These are phyloP conservation scores for Exobasidium cylindrosporum DNA, from an alignment of 1,284 basidiomycete genomes.

Conservation along the genomic window DNA sequence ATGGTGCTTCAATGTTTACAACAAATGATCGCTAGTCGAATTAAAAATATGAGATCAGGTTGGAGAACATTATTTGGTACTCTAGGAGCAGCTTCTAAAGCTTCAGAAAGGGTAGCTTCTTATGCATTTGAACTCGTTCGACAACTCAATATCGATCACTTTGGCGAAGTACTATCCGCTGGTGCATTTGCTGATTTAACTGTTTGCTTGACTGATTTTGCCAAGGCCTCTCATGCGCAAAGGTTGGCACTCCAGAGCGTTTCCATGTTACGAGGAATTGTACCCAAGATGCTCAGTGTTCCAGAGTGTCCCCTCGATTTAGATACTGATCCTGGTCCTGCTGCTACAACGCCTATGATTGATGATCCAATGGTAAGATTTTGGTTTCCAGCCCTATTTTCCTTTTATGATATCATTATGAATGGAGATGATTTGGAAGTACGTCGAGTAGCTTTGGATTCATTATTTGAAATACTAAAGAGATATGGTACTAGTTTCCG, in stretches of 20 bases:
- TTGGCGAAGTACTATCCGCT: slow-evolving; percentile 81
- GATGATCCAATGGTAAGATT: slow-evolving; percentile 59
- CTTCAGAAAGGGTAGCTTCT: slow-evolving; percentile 90
- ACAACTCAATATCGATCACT: slow-evolving; percentile 84
- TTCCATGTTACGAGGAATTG: slow-evolving; percentile 80
- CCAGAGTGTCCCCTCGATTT: slow-evolving; percentile 37
- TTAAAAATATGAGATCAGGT: slow-evolving; percentile 92
- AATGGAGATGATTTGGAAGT: slow-evolving; percentile 99
- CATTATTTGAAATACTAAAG: slow-evolving; percentile 90
- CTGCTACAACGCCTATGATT: slow-evolving; percentile 32
- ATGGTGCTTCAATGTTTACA: slow-evolving; percentile 98
- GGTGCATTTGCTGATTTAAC: slow-evolving; percentile 94
- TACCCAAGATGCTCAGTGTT: slow-evolving; percentile 75
- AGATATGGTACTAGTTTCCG: slow-evolving; percentile 82
- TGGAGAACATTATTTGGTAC: slow-evolving; percentile 99
- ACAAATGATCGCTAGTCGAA: slow-evolving; percentile 96
- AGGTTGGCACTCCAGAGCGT: slow-evolving; percentile 95
- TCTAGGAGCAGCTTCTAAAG: slow-evolving; percentile 90
- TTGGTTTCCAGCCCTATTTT: slow-evolving; percentile 95
- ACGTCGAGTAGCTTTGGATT: slow-evolving; percentile 78
- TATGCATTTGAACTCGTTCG: slow-evolving; percentile 97
- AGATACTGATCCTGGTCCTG: slow-evolving; percentile 36
- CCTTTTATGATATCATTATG: slow-evolving; percentile 99
- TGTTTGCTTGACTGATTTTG: slow-evolving; percentile 97
- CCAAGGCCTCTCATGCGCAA: slow-evolving; percentile 93